Base-by-base conservation (phyloP, 2,329 filamentous ascomycete species). In the Colletotrichum sp. region DNA sequence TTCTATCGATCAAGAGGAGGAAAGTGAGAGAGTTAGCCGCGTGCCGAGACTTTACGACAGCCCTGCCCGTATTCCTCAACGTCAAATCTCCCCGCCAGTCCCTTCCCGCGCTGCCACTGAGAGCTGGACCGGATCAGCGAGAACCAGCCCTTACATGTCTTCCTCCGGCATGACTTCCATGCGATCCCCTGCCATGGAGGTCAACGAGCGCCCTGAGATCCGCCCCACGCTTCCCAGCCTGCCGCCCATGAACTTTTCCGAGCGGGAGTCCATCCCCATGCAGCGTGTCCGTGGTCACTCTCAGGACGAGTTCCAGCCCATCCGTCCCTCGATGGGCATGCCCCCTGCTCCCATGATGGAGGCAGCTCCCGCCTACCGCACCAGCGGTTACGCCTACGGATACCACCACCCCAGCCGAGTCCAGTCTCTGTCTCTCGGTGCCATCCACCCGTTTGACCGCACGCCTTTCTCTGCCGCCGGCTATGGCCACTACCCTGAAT, bases 21-120 rank as follows among this genome's bases (percentile, higher is more conserved):
- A 87, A 32, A 75, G 52, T 8, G 84, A 87, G 70, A 83, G 86
- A 61, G 82, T 81, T 5, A 87, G 85, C 77, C 87, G 86, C 57
- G 82, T 90, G 16, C 89, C 89, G 32, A 85, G 89, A 48, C 82
- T 88, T 36, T 90, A 88, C 78, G 83, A 82, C 63, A 84, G 82
- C 78, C 82, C 85, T 8, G 83, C 81, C 64, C 80, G 79, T 64
- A 79, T 78, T 73, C 81, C 78, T 15, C 79, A 80, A 36, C 82
- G 82, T 34, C 83, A 84, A 16, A 81, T 83, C 28, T 87, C 87
- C 36, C 85, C 87, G 25, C 80, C 80, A 61, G 32, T 79, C 72
- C 55, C 80, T 60, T 71, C 76, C 61, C 79, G 79, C 66, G 78
- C 79, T 39, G 77, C 81, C 19, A 79, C 80, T 30, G 85, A 86